phyloP scores from a whole-genome alignment of 2,329 filamentous ascomycete species.

The Colletotrichum salicis region DNA sequence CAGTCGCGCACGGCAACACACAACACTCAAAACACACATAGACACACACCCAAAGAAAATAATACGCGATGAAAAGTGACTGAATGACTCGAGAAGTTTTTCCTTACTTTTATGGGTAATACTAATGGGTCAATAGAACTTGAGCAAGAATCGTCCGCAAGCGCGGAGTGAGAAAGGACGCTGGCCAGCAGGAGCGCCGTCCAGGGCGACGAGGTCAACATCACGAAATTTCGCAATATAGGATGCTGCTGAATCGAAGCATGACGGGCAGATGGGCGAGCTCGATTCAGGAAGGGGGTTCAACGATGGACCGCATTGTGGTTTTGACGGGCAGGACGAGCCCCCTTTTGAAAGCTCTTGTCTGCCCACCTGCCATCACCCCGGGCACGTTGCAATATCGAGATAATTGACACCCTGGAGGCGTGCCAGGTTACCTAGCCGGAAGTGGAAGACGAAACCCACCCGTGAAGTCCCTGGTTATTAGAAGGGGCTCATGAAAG shows the following conservation, averaged over 20 bases:
- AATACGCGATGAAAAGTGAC: constrained; percentile 1
- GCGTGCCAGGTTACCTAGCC: constrained; percentile 16
- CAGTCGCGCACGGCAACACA: neutral
- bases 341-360: constrained; percentile 27
- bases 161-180: constrained; percentile 23
- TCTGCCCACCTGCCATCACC: constrained; percentile 6
- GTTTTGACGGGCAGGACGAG: constrained; percentile 15
- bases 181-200: constrained; percentile 32
- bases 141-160: constrained; percentile 27
- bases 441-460: constrained; percentile 24
- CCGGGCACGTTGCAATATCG: constrained; percentile 21
- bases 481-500: constrained; percentile 32
- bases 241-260: constrained; percentile 20
- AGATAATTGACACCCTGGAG: constrained; percentile 25
- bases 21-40: neutral
- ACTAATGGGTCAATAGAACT: constrained; percentile 25
- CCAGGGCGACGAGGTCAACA: constrained; percentile 29
- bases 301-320: neutral
- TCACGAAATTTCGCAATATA: constrained; percentile 24
- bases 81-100: constrained; percentile 11
- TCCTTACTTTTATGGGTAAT: constrained; percentile 33
- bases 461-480: constrained; percentile 20
- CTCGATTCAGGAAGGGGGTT: neutral
- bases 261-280: constrained; percentile 26
- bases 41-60: constrained; percentile 9